phyloP scores from a whole-genome alignment of 148 eudicot species.

The Fagopyrum homotropicum region DNA sequence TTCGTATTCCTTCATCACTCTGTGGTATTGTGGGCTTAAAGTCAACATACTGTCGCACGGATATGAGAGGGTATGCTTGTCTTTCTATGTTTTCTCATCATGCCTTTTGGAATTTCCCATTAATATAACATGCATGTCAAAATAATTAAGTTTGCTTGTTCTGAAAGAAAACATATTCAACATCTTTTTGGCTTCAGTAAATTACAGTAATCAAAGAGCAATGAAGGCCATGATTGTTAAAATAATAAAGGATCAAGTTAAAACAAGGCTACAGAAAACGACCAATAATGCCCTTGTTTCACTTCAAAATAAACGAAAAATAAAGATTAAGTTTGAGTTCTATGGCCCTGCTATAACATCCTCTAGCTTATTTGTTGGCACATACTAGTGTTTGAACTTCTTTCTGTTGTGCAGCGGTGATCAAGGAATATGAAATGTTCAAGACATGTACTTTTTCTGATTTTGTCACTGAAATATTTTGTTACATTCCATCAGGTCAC shows the following conservation, averaged over 20 bases:
- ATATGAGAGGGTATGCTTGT: slow-evolving; percentile 70
- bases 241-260: too few relatives aligned
- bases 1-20: slow-evolving; percentile 96
- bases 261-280: neutral
- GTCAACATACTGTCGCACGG: slow-evolving; percentile 84
- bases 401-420: neutral
- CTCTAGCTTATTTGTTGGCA: neutral
- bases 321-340: neutral
- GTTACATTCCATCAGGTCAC: slow-evolving; percentile 37
- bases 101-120: neutral
- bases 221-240: too few relatives aligned
- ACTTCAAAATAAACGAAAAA: neutral
- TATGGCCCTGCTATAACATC: neutral
- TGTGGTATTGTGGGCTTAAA: slow-evolving; percentile 96
- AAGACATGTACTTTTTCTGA: neutral
- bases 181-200: neutral
- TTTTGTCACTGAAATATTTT: neutral
- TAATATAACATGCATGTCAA: neutral
- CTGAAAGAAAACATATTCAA: neutral
- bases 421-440: neutral
- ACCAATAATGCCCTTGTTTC: neutral
- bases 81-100: slow-evolving; percentile 2
- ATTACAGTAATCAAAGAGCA: too few relatives aligned
- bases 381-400: neutral
- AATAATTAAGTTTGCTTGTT: neutral